Evolutionary conservation across 768 basidiomycete species (phyloP).

Genomic region (Amanita muscaria): DNA sequence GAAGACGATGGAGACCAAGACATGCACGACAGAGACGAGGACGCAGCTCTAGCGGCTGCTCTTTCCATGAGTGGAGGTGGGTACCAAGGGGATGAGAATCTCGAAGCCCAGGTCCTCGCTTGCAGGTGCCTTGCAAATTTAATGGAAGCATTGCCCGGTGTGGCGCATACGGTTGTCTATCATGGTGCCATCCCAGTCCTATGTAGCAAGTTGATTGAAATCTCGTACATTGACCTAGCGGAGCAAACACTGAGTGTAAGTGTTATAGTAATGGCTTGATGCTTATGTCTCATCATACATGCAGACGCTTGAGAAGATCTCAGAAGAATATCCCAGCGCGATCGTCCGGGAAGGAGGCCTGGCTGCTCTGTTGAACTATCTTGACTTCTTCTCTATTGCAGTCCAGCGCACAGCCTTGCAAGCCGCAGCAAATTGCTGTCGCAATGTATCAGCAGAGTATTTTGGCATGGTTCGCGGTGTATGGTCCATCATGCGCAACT

Average conservation of each 20-base stretch:
- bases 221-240: slow-evolving; percentile 95
- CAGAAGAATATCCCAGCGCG: slow-evolving; percentile 91
- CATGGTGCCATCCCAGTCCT: slow-evolving; percentile 97
- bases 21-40: slow-evolving; percentile 63
- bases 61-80: slow-evolving; percentile 68
- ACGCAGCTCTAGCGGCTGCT: slow-evolving; percentile 82
- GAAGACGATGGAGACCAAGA: slow-evolving; percentile 67
- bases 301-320: slow-evolving; percentile 96
- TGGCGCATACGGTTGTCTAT: slow-evolving; percentile 95
- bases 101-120: slow-evolving; percentile 92
- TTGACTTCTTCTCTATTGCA: slow-evolving; percentile 98
- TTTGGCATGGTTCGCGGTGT: slow-evolving; percentile 84
- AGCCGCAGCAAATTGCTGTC: slow-evolving; percentile 94
- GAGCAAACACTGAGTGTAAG: slow-evolving; percentile 96
- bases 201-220: slow-evolving; percentile 95
- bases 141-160: slow-evolving; percentile 97
- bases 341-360: slow-evolving; percentile 96
- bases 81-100: slow-evolving; percentile 75
- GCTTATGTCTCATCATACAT: slow-evolving; percentile 8
- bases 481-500: slow-evolving; percentile 90
- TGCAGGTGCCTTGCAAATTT: slow-evolving; percentile 96
- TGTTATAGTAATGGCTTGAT: slow-evolving; percentile 15
- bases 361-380: slow-evolving; percentile 85
- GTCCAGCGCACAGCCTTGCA: slow-evolving; percentile 96
- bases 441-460: slow-evolving; percentile 82